Percentiles rank a stretch among this genome's conserved stretches.
Conservation (phyloP, 371 early-diverging fungal species). For the Mortierella sp. region DNA sequence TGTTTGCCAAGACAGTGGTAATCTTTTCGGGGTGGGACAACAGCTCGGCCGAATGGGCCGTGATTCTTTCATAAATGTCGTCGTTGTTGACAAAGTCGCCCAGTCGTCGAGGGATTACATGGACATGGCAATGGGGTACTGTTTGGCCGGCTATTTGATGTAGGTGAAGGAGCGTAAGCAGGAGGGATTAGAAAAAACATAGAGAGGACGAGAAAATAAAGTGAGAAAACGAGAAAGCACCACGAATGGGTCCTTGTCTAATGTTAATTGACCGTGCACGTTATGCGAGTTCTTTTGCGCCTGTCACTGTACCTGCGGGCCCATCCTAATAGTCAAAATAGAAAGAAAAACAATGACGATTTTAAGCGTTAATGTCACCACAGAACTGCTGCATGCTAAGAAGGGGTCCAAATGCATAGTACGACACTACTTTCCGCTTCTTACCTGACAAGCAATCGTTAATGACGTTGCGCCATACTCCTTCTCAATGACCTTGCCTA, state of each 20-base stretch:
- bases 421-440: not conserved
- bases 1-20: not conserved
- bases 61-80: conserved; percentile 88
- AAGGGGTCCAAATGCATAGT: not conserved
- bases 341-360: not conserved
- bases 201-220: too few relatives aligned
- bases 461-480: conserved; percentile 78
- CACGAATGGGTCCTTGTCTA: too few relatives aligned
- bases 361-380: not conserved
- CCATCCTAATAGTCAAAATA: conserved; percentile 32
- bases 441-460: conserved; percentile 84
- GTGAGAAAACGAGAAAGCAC: too few relatives aligned
- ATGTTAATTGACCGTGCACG: not conserved
- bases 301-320: conserved; percentile 28
- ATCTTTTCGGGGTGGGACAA: conserved; percentile 15
- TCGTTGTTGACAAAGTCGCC: conserved; percentile 93
- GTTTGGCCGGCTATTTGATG: conserved; percentile 90
- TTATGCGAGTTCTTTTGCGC: not conserved
- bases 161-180: not conserved
- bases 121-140: conserved; percentile 95
- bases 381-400: not conserved
- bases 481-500: conserved; percentile 83
- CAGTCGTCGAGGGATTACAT: conserved; percentile 88
- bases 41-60: conserved; percentile 62
- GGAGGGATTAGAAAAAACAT: not conserved